Base-by-base conservation (phyloP, 495 filamentous ascomycete species). In the Mytilinidion resinicola region DNA sequence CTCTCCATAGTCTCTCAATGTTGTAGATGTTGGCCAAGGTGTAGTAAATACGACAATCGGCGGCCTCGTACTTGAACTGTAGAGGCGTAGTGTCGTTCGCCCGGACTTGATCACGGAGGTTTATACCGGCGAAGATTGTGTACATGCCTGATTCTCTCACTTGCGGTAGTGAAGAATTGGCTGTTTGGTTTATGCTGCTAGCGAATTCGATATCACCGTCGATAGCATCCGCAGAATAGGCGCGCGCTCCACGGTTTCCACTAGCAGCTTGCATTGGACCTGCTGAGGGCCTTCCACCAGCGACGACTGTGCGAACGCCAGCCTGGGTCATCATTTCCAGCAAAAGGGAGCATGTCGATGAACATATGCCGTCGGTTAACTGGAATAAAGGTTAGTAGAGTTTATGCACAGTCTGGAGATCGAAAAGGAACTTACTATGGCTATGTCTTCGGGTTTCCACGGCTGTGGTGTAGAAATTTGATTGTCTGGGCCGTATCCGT, bases 31-130 rank as follows among this genome's bases (percentile, higher is more conserved):
- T 46, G 9, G 42, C 14, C 0, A 46, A 1, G 20, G 42, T 15
- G 42, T 46, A 46, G 42, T 46, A 12, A 12, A 46, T 15, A n/a
- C 42, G 42, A 20, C 14, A 46, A 20, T 46, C 14, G 42, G 42
- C 42, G 9, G 42, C 42, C 14, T 46, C 42, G 14, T 46, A 46
- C 42, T 46, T 15, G 42, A 82, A 82, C 60, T 83, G 80, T 11
- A 82, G 62, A 7, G 80, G 79, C 0, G 68, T 73, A 54, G 36
- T 7, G 21, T 64, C 62, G 51, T 56, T 36, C 19, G 48, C 12
- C 20, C 62, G 58, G 6, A 61, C 20, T 25, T 61, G 58, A 44
- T 61, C 54, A 5, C 35, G 49, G 21, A 61, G 54, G 42, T 44
- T 57, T 42, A 65, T 44, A 14, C 49, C 49, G 7, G 44, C 43